Evolutionary conservation across 2,329 filamentous ascomycete species (phyloP).

Genomic region (Plectosphaerella cucumerina): DNA sequence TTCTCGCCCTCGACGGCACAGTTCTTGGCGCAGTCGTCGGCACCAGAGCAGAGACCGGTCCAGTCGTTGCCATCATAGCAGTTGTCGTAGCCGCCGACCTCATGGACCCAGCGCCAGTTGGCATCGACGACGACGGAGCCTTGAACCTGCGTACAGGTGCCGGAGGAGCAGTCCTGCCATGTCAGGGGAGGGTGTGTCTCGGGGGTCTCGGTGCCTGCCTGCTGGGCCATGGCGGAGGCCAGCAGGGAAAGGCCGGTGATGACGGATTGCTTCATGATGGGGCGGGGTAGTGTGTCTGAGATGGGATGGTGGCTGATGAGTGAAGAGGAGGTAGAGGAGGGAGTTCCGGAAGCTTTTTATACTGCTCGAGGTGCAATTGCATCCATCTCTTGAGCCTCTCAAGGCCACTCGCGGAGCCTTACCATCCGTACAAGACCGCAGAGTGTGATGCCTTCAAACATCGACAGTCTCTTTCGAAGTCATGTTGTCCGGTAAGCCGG

Average conservation of each 20-base stretch:
- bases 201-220: slow-evolving; percentile 30
- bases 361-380: no score
- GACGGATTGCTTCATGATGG: slow-evolving; percentile 12
- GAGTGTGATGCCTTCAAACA: no score
- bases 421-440: no score
- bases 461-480: no score
- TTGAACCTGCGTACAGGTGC: slow-evolving; percentile 34
- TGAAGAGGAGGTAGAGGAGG: neutral
- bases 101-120: slow-evolving; percentile 52
- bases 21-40: slow-evolving; percentile 36
- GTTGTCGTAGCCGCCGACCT: slow-evolving; percentile 33
- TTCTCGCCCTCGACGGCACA: slow-evolving; percentile 43
- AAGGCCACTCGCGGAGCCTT: no score
- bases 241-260: slow-evolving; percentile 16
- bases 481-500: no score
- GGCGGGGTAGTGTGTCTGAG: slow-evolving; percentile 13
- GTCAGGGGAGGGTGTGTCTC: slow-evolving; percentile 40
- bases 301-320: slow-evolving; percentile 2
- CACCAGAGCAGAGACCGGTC: slow-evolving; percentile 30
- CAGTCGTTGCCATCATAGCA: slow-evolving; percentile 44
- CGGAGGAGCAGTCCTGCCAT: slow-evolving; percentile 38
- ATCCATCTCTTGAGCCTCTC: no score
- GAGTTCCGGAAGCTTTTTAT: neutral
- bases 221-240: slow-evolving; percentile 32
- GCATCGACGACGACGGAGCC: slow-evolving; percentile 44